phyloP scores from a whole-genome alignment of 1,284 basidiomycete species.

The Puccinia polysora region DNA sequence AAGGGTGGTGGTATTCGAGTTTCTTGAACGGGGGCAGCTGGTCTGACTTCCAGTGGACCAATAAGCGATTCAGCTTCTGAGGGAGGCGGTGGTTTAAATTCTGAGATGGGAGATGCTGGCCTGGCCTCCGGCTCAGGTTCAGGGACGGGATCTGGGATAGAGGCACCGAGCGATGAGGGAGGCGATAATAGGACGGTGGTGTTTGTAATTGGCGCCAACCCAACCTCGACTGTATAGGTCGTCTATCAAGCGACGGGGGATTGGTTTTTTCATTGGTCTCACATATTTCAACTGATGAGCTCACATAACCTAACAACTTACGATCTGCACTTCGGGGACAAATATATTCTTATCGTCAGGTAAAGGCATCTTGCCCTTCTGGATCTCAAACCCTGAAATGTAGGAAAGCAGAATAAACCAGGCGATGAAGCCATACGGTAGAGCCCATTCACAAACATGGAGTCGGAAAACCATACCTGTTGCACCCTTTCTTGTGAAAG shows the following conservation, averaged over 20 bases:
- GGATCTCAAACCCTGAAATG: constrained; percentile 5
- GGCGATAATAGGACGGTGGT: too few relatives aligned
- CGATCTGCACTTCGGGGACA: constrained; percentile 13
- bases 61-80: too few relatives aligned
- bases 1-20: too few relatives aligned
- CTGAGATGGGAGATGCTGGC: too few relatives aligned
- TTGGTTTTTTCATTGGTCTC: neutral
- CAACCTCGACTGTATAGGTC: neutral
- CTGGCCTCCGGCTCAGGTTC: too few relatives aligned
- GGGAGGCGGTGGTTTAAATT: too few relatives aligned
- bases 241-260: neutral
- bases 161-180: too few relatives aligned
- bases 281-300: too few relatives aligned
- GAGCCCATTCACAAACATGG: neutral
- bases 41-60: too few relatives aligned
- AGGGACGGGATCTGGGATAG: too few relatives aligned
- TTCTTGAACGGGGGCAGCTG: too few relatives aligned
- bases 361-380: constrained; percentile 11
- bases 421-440: neutral
- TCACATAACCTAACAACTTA: constrained; percentile 1
- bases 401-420: neutral
- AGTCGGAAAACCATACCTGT: constrained; percentile 2
- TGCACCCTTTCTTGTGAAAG: constrained; percentile 21
- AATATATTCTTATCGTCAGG: neutral
- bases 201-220: neutral